Percentiles rank a stretch among this genome's conserved stretches.
phyloP scores from a whole-genome alignment of 805 yeast genomes.

The Candida yuanshanica region DNA sequence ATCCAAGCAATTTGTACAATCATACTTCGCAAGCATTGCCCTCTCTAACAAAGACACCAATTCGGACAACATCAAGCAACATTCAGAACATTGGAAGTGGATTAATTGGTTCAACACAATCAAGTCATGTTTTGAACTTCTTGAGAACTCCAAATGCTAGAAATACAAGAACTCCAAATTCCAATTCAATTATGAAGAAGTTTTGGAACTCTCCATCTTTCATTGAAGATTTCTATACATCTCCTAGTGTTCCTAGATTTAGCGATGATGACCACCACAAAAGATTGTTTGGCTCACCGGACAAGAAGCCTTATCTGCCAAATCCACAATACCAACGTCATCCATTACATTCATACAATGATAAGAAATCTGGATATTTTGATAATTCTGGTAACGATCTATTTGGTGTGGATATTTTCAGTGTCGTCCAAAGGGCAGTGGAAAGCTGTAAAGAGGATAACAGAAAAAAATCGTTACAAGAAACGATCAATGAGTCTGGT shows the following conservation, averaged over 20 bases:
- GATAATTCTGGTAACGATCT: conserved; percentile 31
- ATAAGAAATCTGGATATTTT: conserved; percentile 7
- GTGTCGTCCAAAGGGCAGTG: conserved; percentile 42
- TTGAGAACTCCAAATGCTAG: conserved; percentile 26
- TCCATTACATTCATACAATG: neutral
- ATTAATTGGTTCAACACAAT: conserved; percentile 6
- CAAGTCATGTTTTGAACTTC: conserved; percentile 16
- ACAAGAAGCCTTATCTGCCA: conserved; percentile 8
- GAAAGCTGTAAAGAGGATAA: conserved; percentile 20
- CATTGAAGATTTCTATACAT: conserved; percentile 60
- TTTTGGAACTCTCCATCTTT: conserved; percentile 64
- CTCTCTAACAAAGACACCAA: conserved; percentile 32
- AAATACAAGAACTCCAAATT: conserved; percentile 24
- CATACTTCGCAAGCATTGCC: conserved; percentile 17
- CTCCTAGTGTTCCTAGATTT: conserved; percentile 33
- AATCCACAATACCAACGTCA: neutral
- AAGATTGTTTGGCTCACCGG: conserved; percentile 33
- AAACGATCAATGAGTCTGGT: neutral
- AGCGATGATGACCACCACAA: conserved; percentile 25
- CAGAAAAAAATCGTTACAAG: neutral
- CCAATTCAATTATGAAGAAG: conserved; percentile 39
- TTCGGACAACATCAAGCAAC: conserved; percentile 14
- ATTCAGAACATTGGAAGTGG: conserved; percentile 10
- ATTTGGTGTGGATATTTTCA: conserved; percentile 53
- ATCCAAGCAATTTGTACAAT: neutral